These are phyloP conservation scores for Euphorbia pulcherrima DNA, from an alignment of 345 rosid genomes.

Conservation along the genomic window DNA sequence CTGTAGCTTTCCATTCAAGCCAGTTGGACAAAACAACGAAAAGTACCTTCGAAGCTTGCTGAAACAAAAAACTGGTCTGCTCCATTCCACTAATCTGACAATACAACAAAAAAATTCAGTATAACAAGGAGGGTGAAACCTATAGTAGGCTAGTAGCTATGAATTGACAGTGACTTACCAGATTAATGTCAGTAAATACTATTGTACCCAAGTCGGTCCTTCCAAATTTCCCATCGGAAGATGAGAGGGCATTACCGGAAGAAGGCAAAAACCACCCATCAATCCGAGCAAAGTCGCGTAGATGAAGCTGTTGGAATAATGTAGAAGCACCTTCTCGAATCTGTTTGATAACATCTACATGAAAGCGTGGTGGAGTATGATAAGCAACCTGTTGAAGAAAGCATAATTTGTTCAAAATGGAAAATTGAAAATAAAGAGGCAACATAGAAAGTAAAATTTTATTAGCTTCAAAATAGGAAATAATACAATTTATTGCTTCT, in stretches of 20 bases:
- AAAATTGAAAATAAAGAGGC: conserved; percentile 13
- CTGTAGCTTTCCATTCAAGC: conserved; percentile 4
- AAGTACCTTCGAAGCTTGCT: conserved; percentile 93
- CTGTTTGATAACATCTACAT: conserved; percentile 54
- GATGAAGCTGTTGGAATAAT: conserved; percentile 65
- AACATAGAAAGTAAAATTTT: background rate
- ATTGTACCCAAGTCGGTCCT: conserved; percentile 42
- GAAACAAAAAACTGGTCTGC: conserved; percentile 94
- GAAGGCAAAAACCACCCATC: conserved; percentile 96
- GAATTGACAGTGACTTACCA: conserved; percentile 44
- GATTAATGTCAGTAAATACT: conserved; percentile 79
- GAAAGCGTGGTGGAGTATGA: conserved; percentile 96
- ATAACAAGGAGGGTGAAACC: conserved; percentile 1
- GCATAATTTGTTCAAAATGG: conserved; percentile 13
- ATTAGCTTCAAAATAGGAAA: conserved; percentile 14
- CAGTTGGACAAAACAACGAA: background rate
- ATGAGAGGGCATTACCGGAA: conserved; percentile 32
- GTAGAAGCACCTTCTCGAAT: conserved; percentile 82
- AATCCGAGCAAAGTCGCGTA: conserved; percentile 85
- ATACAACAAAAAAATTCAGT: conserved; percentile 17
- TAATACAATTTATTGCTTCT: conserved; percentile 10
- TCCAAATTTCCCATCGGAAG: conserved; percentile 44
- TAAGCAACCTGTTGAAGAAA: conserved; percentile 69
- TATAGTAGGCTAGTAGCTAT: conserved; percentile 6
- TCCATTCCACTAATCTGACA: conserved; percentile 97